A percentile compares a stretch with the other conserved stretches of the same genome.
Evolutionary conservation across 2,329 filamentous ascomycete genomes (phyloP).

Genomic region (Alternaria tenuissima): DNA sequence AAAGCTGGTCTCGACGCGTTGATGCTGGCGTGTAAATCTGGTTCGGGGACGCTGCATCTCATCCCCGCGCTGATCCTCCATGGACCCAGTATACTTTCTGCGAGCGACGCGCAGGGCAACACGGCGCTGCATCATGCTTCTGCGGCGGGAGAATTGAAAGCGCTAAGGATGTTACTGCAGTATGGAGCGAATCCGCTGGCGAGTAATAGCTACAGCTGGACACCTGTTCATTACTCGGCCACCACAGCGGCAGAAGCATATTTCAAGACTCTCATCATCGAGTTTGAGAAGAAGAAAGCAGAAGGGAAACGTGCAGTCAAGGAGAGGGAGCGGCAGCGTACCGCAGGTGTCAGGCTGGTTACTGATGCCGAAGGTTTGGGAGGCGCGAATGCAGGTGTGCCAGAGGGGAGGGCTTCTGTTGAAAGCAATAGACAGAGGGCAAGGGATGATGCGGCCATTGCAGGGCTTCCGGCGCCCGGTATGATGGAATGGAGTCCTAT

Average conservation of each 20-base stretch:
- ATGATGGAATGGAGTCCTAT: conserved; percentile 52
- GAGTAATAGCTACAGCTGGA: conserved; percentile 81
- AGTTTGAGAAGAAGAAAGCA: conserved; percentile 70
- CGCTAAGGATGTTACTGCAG: conserved; percentile 77
- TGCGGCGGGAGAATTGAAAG: conserved; percentile 80
- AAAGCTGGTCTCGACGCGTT: conserved; percentile 72
- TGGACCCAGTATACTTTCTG: conserved; percentile 37
- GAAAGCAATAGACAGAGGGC: conserved; percentile 26
- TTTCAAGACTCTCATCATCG: conserved; percentile 76
- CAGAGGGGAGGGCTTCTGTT: neutral
- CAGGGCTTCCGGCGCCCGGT: conserved; percentile 41
- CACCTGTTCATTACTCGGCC: conserved; percentile 80
- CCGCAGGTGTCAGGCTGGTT: conserved; percentile 33
- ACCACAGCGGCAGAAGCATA: conserved; percentile 87
- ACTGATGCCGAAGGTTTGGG: conserved; percentile 11
- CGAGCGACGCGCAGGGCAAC: conserved; percentile 75
- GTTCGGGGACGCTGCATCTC: conserved; percentile 55
- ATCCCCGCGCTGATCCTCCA: conserved; percentile 49
- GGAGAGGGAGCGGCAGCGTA: conserved; percentile 43
- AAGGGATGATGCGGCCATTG: conserved; percentile 46
- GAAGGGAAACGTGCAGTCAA: conserved; percentile 49
- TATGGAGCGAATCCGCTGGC: conserved; percentile 79
- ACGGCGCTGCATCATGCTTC: conserved; percentile 88
- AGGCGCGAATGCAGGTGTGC: neutral
- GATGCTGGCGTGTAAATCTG: conserved; percentile 50